A percentile compares a stretch with the other conserved stretches of the same genome.
These are phyloP conservation scores for Trichoderma polysporum DNA, from an alignment of 2,329 filamentous ascomycete genomes.

Conservation along the genomic window DNA sequence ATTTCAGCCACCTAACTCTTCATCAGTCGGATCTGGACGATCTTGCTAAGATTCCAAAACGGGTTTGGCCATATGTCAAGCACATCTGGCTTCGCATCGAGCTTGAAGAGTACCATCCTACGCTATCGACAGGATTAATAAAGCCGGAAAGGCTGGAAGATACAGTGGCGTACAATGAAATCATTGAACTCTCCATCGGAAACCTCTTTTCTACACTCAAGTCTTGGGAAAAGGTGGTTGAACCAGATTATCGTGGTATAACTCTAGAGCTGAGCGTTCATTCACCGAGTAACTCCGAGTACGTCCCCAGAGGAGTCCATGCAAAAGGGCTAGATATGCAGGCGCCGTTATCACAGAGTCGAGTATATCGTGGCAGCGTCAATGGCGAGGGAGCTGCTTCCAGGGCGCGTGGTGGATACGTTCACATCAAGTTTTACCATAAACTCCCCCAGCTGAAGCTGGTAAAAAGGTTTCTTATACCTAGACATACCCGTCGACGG, in stretches of 20 bases:
- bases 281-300: conserved; percentile 10
- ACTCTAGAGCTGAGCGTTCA: conserved; percentile 9
- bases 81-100: conserved; percentile 11
- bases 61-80: background rate
- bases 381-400: background rate
- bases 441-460: conserved; percentile 7
- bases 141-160: background rate
- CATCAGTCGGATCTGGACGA: background rate
- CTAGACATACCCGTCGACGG: conserved; percentile 9
- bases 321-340: background rate
- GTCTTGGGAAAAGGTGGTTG: background rate
- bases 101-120: background rate
- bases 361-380: background rate
- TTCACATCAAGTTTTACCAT: conserved; percentile 3
- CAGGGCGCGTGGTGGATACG: conserved; percentile 1
- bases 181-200: background rate
- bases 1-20: background rate
- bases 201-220: background rate
- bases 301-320: background rate
- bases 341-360: background rate
- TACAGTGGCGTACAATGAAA: background rate
- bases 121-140: background rate
- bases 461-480: background rate
- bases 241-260: background rate
- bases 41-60: background rate